A percentile compares a stretch with the other conserved stretches of the same genome.
Evolutionary conservation across 129 eudicot genomes (phyloP).

Genomic region (Escallonia rubra): DNA sequence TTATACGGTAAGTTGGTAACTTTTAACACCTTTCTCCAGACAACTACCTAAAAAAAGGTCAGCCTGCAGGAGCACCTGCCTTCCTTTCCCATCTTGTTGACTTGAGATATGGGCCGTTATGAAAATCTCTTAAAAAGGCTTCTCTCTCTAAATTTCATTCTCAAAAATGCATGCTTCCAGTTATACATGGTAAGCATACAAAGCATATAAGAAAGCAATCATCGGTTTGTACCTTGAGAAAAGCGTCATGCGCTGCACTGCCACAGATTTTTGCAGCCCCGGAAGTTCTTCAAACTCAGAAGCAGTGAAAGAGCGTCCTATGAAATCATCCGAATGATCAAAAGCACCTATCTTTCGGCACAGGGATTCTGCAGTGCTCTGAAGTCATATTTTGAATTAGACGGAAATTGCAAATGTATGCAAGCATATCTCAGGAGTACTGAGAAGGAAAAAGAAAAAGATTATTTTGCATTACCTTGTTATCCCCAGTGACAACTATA

Average conservation of each 20-base stretch:
- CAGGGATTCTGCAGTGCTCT: constrained; percentile 95
- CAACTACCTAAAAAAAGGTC: too few relatives aligned
- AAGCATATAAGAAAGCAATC: too few relatives aligned
- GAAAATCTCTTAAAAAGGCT: too few relatives aligned
- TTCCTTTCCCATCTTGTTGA: too few relatives aligned
- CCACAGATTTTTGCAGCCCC: constrained; percentile 58
- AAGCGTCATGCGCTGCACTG: constrained; percentile 88
- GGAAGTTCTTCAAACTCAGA: constrained; percentile 97
- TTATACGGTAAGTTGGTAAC: too few relatives aligned
- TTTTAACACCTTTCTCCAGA: too few relatives aligned
- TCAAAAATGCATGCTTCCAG: too few relatives aligned
- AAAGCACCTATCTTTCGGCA: constrained; percentile 92
- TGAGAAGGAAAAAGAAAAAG: background rate
- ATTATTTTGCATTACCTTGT: constrained; percentile 56
- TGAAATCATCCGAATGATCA: constrained; percentile 82
- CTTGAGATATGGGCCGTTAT: too few relatives aligned
- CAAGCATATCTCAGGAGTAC: background rate
- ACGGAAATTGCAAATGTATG: background rate
- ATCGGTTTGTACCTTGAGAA: constrained; percentile 54
- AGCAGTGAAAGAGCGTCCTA: constrained; percentile 85
- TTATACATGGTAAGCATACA: too few relatives aligned
- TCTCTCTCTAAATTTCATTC: too few relatives aligned
- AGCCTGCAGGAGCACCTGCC: too few relatives aligned
- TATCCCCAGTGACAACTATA: constrained; percentile 98
- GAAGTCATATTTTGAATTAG: constrained; percentile 22